Conservation (phyloP, 345 rosid species). For the Lepidium sativum region DNA sequence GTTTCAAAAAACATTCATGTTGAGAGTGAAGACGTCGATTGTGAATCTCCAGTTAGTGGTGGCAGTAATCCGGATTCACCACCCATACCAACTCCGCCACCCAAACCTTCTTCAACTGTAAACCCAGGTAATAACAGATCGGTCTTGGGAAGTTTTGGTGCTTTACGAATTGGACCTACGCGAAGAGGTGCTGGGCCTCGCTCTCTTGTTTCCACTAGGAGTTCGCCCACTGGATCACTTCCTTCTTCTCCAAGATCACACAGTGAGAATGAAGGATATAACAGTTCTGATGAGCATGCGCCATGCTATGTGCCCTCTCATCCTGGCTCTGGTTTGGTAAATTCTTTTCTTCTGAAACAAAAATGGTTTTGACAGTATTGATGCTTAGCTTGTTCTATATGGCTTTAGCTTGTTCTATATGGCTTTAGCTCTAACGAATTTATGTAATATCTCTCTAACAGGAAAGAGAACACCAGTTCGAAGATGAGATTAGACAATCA, state of each 20-base stretch:
- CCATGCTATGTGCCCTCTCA: conserved; percentile 68
- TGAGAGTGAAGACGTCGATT: conserved; percentile 50
- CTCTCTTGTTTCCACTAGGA: conserved; percentile 68
- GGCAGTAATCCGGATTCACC: conserved; percentile 54
- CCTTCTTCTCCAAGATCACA: conserved; percentile 98
- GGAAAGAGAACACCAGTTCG: conserved; percentile 95
- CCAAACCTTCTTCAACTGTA: conserved; percentile 39
- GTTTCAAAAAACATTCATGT: conserved; percentile 34
- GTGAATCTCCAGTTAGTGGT: conserved; percentile 29
- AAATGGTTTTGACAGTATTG: background rate
- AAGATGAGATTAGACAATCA: conserved; percentile 63
- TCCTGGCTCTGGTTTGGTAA: conserved; percentile 65
- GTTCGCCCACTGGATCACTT: conserved; percentile 75
- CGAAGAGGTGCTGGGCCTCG: conserved; percentile 59
- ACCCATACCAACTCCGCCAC: conserved; percentile 88
- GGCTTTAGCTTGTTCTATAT: background rate
- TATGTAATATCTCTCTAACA: conserved; percentile 21
- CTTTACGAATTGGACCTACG: conserved; percentile 49
- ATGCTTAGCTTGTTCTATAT: background rate
- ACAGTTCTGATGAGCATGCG: conserved; percentile 97
- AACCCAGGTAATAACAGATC: conserved; percentile 47
- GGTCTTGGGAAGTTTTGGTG: conserved; percentile 40
- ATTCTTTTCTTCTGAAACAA: conserved; percentile 15
- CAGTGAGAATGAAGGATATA: conserved; percentile 85
- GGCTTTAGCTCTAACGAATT: background rate